Evolutionary conservation across 1,284 basidiomycete genomes (phyloP), one percentile per base, ranked within the genome.

Genomic region (Hemileia vastatrix): DNA sequence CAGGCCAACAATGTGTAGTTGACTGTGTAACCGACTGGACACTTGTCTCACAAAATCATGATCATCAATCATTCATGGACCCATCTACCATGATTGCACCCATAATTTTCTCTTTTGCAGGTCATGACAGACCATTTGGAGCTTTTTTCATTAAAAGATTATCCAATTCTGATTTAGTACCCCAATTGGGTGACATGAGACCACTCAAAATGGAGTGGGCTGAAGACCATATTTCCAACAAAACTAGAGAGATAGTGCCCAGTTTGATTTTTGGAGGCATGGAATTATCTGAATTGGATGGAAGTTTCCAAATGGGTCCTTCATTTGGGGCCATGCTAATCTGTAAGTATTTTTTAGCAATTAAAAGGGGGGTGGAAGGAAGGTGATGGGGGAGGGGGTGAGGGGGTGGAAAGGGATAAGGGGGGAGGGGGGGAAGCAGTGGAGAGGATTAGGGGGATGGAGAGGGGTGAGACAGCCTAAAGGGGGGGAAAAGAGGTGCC

Each of bases 21-120:
- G 88, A 87, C 36, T 86, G 90, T 21, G 87, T 89, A 4, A 86
- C 86, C 58, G 89, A 90, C 80, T 90, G 85, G 85, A 88, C 86
- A 21, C 81, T 88, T 57, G 87, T 88, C 59, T 82, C 86, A 11
- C 81, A 88, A 64, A 87, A 87, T 77, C 86, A 89, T 44, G 69
- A 67, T 9, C 57, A 67, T n/a, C 85, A 88, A 76, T 84, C 82
- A 27, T 89, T 86, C 81, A 89, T 89, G 87, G 87, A 89, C 75
- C 87, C 87, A 32, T 86, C 86, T 77, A 87, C 86, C 43, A 85
- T 89, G 76, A 87, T 85, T 32, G 84, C 85, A 1, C 87, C 87
- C 0, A 79, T 90, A 18, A 78, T 88, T 67, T 67, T 68, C 50
- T 75, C 73, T 8, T 73, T 72, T 32, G 65, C 66, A 1, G 71